Base-by-base conservation (phyloP, 2,329 filamentous ascomycete species). In the Nakataea oryzae region DNA sequence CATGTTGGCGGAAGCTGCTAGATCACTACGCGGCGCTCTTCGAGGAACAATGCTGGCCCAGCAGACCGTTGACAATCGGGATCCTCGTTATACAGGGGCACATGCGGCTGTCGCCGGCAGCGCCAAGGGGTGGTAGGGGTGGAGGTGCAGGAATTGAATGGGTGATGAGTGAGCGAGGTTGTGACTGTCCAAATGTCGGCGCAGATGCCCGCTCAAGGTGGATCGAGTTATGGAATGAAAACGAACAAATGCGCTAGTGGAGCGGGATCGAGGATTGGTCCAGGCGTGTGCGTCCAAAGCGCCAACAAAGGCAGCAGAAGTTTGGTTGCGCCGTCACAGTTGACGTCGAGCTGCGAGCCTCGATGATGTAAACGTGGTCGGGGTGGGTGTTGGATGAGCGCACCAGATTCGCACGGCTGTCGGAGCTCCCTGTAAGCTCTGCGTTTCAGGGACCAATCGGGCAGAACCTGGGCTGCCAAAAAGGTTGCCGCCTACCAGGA, bases 1-100 rank as follows among this genome's bases (percentile, higher is more conserved):
- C 87, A 96, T 93, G 55, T 58, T 71, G 66, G 61, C 64, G 5
- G 27, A n/a, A 21, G 7, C n/a, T 8, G 41, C 41, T 50, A 21
- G n/a, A 14, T n/a, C 4, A 12, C 8, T 2, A 8, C 17, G 41
- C 8, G 17, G n/a, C 1, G 6, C 41, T 6, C n/a, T 6, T 21
- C 17, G 41, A 50, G 41, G 11, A n/a, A 50, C 17, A 50, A 17
- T n/a, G 8, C n/a, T 9, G 11, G 41, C 11, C n/a, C 41, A 50
- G 8, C 41, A n/a, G 17, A 7, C 41, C n/a, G 41, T 21, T 50
- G 6, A 8, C n/a, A 6, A 7, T 7, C 11, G 21, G n/a, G 17
- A 12, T n/a, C 9, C 41, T 50, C 7, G 21, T 17, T 32, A 9
- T 3, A n/a, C 7, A n/a, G n/a, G n/a, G 34, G 14, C 14, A 50